phyloP scores from a whole-genome alignment of 129 eudicot species.

The Flaveria sonorensis region DNA sequence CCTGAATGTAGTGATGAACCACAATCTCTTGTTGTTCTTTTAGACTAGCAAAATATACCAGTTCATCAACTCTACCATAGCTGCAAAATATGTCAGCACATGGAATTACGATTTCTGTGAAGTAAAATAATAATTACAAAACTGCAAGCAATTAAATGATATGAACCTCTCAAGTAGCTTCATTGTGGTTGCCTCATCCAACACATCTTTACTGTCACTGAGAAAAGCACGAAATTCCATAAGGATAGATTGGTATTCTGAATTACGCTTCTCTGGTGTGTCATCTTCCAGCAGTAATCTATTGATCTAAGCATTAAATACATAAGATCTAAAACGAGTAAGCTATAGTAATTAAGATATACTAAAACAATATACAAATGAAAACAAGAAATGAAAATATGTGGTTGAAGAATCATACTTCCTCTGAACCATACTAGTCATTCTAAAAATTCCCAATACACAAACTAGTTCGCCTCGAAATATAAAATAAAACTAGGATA shows the following conservation, averaged over 20 bases:
- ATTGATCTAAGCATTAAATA: constrained; percentile 61
- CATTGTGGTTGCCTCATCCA: constrained; percentile 97
- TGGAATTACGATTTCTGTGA: neutral
- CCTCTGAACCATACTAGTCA: neutral
- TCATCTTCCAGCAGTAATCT: constrained; percentile 83
- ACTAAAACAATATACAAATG: constrained; percentile 1
- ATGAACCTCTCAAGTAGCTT: constrained; percentile 79
- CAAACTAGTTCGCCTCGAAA: neutral
- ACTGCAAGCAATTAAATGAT: neutral
- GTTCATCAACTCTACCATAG: constrained; percentile 93
- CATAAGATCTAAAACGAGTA: constrained; percentile 20
- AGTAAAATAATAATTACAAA: neutral
- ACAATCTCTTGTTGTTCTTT: constrained; percentile 92
- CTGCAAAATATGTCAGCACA: constrained; percentile 44
- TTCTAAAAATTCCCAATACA: neutral
- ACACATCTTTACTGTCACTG: constrained; percentile 89
- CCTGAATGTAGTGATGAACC: constrained; percentile 94
- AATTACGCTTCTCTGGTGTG: constrained; percentile 46
- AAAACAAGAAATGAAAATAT: constrained; percentile 8
- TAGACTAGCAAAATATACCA: constrained; percentile 94
- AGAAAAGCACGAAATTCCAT: constrained; percentile 91
- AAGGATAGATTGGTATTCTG: constrained; percentile 70
- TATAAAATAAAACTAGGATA: neutral
- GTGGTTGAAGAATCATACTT: neutral
- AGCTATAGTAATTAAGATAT: neutral